phyloP scores from a whole-genome alignment of 495 filamentous ascomycete genomes.

The Aspergillus taichungensis region DNA sequence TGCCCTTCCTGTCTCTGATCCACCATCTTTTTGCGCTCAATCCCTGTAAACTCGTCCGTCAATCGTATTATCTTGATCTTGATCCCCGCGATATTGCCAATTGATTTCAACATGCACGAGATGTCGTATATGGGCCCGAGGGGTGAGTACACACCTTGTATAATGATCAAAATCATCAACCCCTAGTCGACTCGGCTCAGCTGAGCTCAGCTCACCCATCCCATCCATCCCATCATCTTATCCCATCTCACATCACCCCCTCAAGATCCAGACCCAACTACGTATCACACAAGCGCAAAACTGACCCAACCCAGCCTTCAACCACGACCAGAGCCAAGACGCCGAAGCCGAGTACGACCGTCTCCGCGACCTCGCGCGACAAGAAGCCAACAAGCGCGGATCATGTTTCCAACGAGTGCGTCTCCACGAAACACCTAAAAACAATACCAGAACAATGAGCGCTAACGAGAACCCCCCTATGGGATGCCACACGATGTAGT shows the following conservation, averaged over 20 bases:
- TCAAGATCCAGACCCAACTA: too few species aligned
- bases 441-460: too few species aligned
- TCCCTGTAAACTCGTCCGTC: not conserved
- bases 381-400: conserved; percentile 65
- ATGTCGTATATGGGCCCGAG: conserved; percentile 54
- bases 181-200: not conserved
- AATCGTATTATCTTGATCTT: not conserved
- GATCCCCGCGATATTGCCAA: too few species aligned
- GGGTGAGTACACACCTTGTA: conserved; percentile 15
- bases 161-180: not conserved
- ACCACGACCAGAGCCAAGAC: conserved; percentile 55
- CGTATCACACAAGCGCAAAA: too few species aligned
- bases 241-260: not conserved
- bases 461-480: too few species aligned
- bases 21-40: not conserved
- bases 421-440: too few species aligned
- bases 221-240: not conserved
- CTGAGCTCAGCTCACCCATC: conserved; percentile 3
- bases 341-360: conserved; percentile 88
- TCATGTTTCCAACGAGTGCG: conserved; percentile 64
- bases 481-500: conserved; percentile 29
- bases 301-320: conserved; percentile 55
- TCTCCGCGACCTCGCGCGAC: conserved; percentile 70
- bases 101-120: conserved; percentile 45
- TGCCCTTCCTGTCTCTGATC: not conserved